A percentile compares a stretch with the other conserved stretches of the same genome.
Evolutionary conservation across 352 stramenopile species (phyloP).

Genomic region (Globisporangium okanoganense): DNA sequence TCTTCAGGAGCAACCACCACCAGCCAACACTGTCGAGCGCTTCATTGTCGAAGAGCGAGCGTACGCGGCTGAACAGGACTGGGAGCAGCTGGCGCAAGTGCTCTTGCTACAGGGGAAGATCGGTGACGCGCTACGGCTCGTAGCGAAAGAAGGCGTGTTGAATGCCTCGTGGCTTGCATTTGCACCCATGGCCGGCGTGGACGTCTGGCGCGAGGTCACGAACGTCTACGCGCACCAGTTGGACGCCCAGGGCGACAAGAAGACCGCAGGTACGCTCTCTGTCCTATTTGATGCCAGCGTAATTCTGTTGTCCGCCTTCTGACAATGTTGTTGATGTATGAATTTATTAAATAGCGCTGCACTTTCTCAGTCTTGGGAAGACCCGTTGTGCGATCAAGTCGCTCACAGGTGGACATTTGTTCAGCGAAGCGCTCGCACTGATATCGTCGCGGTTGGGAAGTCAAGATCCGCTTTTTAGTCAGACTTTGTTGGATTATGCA

Average conservation of each 20-base stretch:
- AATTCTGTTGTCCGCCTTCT: too few species aligned
- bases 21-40: not conserved
- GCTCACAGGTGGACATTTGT: constrained; percentile 34
- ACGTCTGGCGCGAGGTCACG: constrained; percentile 68
- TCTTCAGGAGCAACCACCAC: not conserved
- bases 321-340: too few species aligned
- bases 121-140: constrained; percentile 47
- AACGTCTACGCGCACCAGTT: constrained; percentile 61
- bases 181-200: constrained; percentile 65
- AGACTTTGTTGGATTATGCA: constrained; percentile 35
- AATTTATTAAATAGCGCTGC: constrained; percentile 26
- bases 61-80: constrained; percentile 34
- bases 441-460: constrained; percentile 37
- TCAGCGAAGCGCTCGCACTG: constrained; percentile 56
- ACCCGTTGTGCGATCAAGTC: constrained; percentile 41
- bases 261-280: constrained; percentile 29
- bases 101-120: constrained; percentile 52
- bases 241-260: constrained; percentile 37
- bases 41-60: constrained; percentile 19
- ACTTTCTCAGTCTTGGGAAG: constrained; percentile 60
- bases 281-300: not conserved
- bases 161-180: constrained; percentile 55
- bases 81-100: constrained; percentile 46
- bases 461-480: constrained; percentile 32
- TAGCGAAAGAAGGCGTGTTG: constrained; percentile 45